Evolutionary conservation across 139 green algal species (phyloP).

Genomic region (Picochlorum costavermella): DNA sequence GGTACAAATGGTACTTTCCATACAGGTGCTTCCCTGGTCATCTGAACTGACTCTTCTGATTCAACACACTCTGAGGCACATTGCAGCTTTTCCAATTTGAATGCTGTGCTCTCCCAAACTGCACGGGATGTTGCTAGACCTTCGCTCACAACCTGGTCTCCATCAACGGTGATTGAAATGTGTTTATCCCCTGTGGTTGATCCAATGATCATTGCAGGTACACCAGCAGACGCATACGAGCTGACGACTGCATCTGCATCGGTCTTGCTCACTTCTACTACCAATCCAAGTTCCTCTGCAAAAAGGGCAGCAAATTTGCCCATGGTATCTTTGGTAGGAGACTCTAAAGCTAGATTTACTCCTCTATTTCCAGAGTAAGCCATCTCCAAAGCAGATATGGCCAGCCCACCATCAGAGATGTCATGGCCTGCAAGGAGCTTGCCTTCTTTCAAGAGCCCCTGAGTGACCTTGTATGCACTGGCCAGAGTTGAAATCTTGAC

Average conservation of each 20-base stretch:
- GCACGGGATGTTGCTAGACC: constrained; percentile 59
- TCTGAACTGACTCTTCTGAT: constrained; percentile 57
- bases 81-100: constrained; percentile 85
- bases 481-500: constrained; percentile 59
- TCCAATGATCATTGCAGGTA: constrained; percentile 63
- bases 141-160: constrained; percentile 28
- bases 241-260: constrained; percentile 47
- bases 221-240: constrained; percentile 57
- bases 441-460: constrained; percentile 59
- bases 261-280: constrained; percentile 76
- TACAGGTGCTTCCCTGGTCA: constrained; percentile 39
- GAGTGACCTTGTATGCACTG: constrained; percentile 68
- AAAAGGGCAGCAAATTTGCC: constrained; percentile 66
- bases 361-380: constrained; percentile 81
- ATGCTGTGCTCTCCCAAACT: constrained; percentile 90
- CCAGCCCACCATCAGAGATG: constrained; percentile 87
- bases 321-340: constrained; percentile 12
- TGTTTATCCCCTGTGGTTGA: constrained; percentile 8
- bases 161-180: constrained; percentile 54
- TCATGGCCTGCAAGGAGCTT: constrained; percentile 86
- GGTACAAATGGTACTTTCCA: constrained; percentile 83
- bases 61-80: constrained; percentile 69
- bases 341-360: constrained; percentile 27
- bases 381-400: constrained; percentile 86
- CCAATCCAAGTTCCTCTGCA: constrained; percentile 91